These are phyloP conservation scores for Dalechampia spathulata DNA, from an alignment of 441 rosid genomes.

Conservation along the genomic window DNA sequence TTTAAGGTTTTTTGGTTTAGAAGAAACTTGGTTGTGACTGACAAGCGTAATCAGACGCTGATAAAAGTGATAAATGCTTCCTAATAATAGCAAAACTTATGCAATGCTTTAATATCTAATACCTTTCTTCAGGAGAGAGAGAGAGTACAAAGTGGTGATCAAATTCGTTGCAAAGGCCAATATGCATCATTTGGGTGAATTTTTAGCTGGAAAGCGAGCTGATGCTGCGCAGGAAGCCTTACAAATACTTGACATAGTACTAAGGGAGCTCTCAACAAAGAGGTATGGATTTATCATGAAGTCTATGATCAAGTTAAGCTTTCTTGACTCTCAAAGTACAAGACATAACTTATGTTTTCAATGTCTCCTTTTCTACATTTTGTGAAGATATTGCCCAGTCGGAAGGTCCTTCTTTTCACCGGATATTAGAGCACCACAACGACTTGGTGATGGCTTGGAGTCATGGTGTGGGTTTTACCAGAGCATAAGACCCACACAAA, in stretches of 20 bases:
- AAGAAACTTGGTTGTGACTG: no score
- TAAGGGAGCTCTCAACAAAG: conserved; percentile 75
- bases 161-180: conserved; percentile 85
- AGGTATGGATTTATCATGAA: conserved; percentile 31
- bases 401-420: conserved; percentile 96
- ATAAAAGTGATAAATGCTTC: no score
- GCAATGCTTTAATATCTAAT: no score
- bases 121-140: conserved; percentile 67
- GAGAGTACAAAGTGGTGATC: conserved; percentile 75
- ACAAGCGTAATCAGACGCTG: no score
- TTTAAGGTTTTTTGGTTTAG: not conserved
- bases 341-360: not conserved
- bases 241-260: conserved; percentile 83
- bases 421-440: conserved; percentile 59
- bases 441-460: conserved; percentile 95
- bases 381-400: conserved; percentile 63
- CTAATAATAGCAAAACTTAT: no score
- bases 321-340: conserved; percentile 1
- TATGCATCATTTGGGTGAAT: conserved; percentile 82
- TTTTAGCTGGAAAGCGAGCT: conserved; percentile 81
- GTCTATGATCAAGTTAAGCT: not conserved
- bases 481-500: conserved; percentile 95
- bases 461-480: conserved; percentile 98
- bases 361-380: not conserved
- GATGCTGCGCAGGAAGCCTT: conserved; percentile 92